A percentile compares a stretch with the other conserved stretches of the same genome.
Conservation (phyloP, 2,329 filamentous ascomycete species). For the Diaporthe batatas region DNA sequence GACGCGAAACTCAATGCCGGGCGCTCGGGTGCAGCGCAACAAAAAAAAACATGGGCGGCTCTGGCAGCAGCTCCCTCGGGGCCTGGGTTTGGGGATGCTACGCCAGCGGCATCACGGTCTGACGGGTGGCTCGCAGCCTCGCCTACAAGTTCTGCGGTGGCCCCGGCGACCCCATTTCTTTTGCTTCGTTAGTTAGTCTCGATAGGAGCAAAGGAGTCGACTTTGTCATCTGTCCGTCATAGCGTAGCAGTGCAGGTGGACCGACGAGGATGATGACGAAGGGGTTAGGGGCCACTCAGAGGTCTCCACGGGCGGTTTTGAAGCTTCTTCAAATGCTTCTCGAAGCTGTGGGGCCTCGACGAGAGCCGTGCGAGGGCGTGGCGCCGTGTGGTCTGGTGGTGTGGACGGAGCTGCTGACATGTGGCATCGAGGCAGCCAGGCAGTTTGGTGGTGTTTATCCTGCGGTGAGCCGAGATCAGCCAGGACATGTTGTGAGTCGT, state of each 20-base stretch:
- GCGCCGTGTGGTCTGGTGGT: background rate
- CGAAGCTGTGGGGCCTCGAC: constrained; percentile 23
- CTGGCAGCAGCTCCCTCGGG: background rate
- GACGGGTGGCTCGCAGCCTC: background rate
- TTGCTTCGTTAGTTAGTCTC: constrained; percentile 24
- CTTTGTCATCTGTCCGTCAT: constrained; percentile 29
- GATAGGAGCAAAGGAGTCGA: background rate
- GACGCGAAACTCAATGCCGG: constrained; percentile 19
- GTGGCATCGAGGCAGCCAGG: background rate
- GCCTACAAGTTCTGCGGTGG: constrained; percentile 1
- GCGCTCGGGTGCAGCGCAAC: constrained; percentile 1
- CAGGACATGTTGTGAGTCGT: constrained; percentile 30
- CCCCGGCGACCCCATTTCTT: constrained; percentile 24
- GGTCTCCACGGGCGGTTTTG: constrained; percentile 4
- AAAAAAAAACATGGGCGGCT: background rate
- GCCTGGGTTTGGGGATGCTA: background rate
- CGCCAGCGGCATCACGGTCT: constrained; percentile 2
- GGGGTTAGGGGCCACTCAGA: constrained; percentile 12
- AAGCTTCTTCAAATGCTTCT: constrained; percentile 24
- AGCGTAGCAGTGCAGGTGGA: constrained; percentile 25
- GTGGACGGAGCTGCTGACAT: background rate
- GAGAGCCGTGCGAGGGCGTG: constrained; percentile 15
- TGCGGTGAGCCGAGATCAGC: constrained; percentile 28
- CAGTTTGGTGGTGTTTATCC: background rate
- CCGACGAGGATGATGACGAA: constrained; percentile 36